Conservation (phyloP, 768 basidiomycete species). For the Xanthoconium stramineum region DNA sequence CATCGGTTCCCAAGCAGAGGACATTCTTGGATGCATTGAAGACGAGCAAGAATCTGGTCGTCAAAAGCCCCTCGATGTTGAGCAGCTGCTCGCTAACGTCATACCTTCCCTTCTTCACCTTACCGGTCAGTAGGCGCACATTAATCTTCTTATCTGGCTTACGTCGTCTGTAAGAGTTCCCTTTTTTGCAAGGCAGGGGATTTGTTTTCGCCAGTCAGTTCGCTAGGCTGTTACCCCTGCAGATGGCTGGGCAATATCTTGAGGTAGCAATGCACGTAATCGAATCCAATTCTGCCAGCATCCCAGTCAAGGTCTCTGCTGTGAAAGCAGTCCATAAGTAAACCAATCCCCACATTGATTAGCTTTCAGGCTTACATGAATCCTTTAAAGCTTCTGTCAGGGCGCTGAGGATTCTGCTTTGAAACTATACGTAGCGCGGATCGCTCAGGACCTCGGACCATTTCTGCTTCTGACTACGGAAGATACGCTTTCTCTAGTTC, state of each 20-base stretch:
- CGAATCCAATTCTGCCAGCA: conserved; percentile 62
- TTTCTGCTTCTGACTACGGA: conserved; percentile 79
- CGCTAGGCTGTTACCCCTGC: conserved; percentile 64
- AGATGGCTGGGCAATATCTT: conserved; percentile 81
- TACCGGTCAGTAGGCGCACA: conserved; percentile 48
- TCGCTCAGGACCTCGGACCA: conserved; percentile 79
- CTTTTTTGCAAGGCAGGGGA: conserved; percentile 92
- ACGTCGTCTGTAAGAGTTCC: conserved; percentile 52
- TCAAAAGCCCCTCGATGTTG: conserved; percentile 71
- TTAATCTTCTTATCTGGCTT: background rate
- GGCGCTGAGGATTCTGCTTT: conserved; percentile 56
- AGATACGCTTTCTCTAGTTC: conserved; percentile 82
- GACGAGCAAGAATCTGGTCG: conserved; percentile 67
- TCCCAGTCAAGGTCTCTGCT: conserved; percentile 93
- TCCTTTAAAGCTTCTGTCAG: conserved; percentile 59
- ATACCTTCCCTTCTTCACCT: conserved; percentile 74
- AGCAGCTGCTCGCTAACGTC: conserved; percentile 68
- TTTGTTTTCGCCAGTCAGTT: conserved; percentile 95
- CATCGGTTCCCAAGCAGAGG: conserved; percentile 76
- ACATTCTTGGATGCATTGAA: conserved; percentile 71
- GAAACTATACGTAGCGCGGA: conserved; percentile 63
- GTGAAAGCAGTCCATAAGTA: conserved; percentile 94
- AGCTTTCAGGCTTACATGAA: conserved; percentile 3
- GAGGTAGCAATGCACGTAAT: conserved; percentile 84
- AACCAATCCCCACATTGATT: conserved; percentile 20